Evolutionary conservation across 495 filamentous ascomycete genomes (phyloP).

Genomic region (Choiromyces venosus): DNA sequence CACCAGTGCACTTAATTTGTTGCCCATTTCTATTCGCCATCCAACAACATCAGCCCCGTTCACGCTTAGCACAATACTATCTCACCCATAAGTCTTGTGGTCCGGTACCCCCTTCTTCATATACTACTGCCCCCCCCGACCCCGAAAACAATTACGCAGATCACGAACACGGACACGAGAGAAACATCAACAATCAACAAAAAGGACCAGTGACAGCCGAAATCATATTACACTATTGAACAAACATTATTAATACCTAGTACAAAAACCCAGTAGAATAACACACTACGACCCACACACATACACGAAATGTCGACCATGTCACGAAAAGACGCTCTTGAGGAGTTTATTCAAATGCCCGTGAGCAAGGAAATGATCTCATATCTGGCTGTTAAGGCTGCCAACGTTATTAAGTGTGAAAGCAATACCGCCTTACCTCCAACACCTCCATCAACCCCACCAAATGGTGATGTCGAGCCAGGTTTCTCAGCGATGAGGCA

Average conservation of each 20-base stretch:
- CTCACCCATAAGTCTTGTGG: constrained; percentile 7
- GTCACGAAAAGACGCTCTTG: constrained; percentile 72
- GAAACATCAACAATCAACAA: not conserved
- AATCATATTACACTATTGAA: not conserved
- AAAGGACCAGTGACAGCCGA: not conserved
- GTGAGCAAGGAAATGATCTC: constrained; percentile 79
- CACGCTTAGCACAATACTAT: constrained; percentile 3
- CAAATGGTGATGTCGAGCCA: constrained; percentile 47
- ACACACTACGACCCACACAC: constrained; percentile 3
- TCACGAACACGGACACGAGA: not conserved
- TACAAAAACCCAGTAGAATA: constrained; percentile 29
- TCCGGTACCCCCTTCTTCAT: constrained; percentile 33
- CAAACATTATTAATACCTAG: constrained; percentile 28
- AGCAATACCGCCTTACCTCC: constrained; percentile 54
- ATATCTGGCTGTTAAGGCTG: constrained; percentile 76
- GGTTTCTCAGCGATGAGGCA: constrained; percentile 39
- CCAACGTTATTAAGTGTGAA: constrained; percentile 88
- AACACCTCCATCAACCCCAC: constrained; percentile 64
- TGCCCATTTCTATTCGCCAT: constrained; percentile 21
- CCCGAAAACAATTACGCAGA: not conserved
- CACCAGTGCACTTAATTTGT: constrained; percentile 26
- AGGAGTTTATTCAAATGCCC: constrained; percentile 76
- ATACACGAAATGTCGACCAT: constrained; percentile 33
- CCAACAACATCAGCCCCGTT: constrained; percentile 13
- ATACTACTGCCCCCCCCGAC: constrained; percentile 5